Base-by-base conservation (phyloP, 2,329 filamentous ascomycete species). In the Aspergillus thermomutatus region DNA sequence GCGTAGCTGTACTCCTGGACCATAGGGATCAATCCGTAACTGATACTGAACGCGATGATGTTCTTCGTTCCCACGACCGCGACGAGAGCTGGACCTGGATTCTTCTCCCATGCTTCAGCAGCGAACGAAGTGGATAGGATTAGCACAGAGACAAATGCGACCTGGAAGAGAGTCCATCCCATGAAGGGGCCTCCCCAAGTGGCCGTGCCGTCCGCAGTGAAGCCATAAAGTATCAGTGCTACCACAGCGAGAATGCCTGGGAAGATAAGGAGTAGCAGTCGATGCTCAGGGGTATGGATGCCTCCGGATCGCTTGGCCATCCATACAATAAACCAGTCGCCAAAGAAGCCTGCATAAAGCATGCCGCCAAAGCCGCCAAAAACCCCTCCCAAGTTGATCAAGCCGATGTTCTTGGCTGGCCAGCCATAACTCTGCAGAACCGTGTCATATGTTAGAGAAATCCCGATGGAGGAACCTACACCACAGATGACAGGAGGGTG, bases 121-220 rank as follows among this genome's bases (percentile, higher is more conserved):
- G 72, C 71, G 50, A 74, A 73, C 1, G 68, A 68, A 2, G 72
- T 72, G 23, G n/a, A n/a, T n/a, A n/a, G n/a, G n/a, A n/a, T n/a
- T n/a, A n/a, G n/a, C n/a, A n/a, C n/a, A n/a, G n/a, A n/a, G n/a
- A n/a, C n/a, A n/a, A 68, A 69, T 0, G 60, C 53, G 1, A 68
- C 50, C 34, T 68, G 62, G 46, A 62, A 60, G 14, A 68, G 52
- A 1, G 61, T 66, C 62, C 64, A 69, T 26, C 73, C 71, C 63
- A 69, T 64, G 47, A 63, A 70, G 0, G 69, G 65, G 0, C 63
- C 65, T 17, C 59, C 61, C 67, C 66, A 71, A 4, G 64, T 63
- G 14, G 63, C 46, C 40, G 60, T 49, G 49, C 59, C 41, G 52
- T 63, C 54, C 1, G 71, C 71, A 0, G 71, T 72, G 45, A 68